phyloP scores from a whole-genome alignment of 352 stramenopile genomes.

The Pythium dissotocum region DNA sequence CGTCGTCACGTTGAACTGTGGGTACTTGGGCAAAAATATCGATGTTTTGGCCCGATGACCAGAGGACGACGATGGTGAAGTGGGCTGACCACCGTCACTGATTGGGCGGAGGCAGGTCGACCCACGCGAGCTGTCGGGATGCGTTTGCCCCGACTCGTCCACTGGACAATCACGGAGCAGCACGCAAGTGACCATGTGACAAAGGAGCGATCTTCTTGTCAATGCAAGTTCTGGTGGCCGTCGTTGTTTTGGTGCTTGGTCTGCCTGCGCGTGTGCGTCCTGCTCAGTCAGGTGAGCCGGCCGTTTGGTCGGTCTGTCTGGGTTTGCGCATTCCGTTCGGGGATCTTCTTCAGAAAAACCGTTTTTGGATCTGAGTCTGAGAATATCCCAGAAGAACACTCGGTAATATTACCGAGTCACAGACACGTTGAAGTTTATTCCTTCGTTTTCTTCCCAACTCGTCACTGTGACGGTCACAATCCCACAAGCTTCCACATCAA shows the following conservation, averaged over 20 bases:
- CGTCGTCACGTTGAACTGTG: background rate
- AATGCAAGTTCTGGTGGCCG: background rate
- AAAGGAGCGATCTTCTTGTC: background rate
- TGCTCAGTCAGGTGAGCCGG: too few species aligned
- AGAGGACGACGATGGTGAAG: background rate
- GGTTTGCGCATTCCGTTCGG: background rate
- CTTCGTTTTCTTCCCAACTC: background rate
- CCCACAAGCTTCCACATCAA: background rate
- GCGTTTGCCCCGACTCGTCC: background rate
- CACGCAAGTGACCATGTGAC: background rate
- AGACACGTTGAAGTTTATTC: background rate
- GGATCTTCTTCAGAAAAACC: background rate
- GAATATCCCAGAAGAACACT: background rate
- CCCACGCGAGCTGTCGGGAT: background rate
- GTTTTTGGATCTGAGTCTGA: background rate
- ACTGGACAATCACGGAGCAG: background rate
- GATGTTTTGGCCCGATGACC: constrained; percentile 1
- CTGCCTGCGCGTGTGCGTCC: background rate
- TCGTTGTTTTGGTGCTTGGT: background rate
- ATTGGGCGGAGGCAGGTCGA: background rate
- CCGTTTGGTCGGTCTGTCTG: too few species aligned
- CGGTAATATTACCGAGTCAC: background rate
- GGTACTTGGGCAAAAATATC: background rate
- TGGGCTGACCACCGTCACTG: background rate
- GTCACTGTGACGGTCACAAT: background rate